phyloP scores from a whole-genome alignment of 2,329 filamentous ascomycete species.

The Penicillium sp. region DNA sequence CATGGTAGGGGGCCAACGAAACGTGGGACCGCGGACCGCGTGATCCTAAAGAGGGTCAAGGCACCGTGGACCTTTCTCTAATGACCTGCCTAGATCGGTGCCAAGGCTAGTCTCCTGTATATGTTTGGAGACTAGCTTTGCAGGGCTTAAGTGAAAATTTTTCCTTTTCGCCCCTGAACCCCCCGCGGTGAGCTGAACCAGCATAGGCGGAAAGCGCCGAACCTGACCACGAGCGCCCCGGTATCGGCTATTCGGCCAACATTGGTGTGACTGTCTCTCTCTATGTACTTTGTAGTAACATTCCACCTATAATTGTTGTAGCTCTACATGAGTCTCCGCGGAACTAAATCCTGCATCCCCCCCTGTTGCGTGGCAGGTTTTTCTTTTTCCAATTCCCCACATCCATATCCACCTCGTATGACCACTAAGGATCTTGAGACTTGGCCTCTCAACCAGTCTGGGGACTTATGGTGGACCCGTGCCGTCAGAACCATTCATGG shows the following conservation, averaged over 20 bases:
- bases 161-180: constrained; percentile 10
- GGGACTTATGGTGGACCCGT: constrained; percentile 16
- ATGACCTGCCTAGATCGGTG: constrained; percentile 1
- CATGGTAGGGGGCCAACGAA: constrained; percentile 1
- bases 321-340: not conserved
- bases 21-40: not conserved
- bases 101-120: not conserved
- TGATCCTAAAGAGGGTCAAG: constrained; percentile 1
- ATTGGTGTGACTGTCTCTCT: not conserved
- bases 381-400: not conserved
- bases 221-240: not conserved
- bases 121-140: not conserved
- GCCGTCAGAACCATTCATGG: constrained; percentile 16
- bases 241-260: constrained; percentile 19
- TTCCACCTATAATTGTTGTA: not conserved
- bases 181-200: constrained; percentile 19
- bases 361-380: not conserved
- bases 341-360: not conserved
- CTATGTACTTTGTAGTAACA: not conserved
- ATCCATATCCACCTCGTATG: not conserved
- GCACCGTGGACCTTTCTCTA: not conserved
- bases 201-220: constrained; percentile 11
- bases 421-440: constrained; percentile 1
- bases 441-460: not conserved
- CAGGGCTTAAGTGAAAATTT: not conserved